phyloP scores from a whole-genome alignment of 2,329 filamentous ascomycete species.

The Cladosporium phlei region DNA sequence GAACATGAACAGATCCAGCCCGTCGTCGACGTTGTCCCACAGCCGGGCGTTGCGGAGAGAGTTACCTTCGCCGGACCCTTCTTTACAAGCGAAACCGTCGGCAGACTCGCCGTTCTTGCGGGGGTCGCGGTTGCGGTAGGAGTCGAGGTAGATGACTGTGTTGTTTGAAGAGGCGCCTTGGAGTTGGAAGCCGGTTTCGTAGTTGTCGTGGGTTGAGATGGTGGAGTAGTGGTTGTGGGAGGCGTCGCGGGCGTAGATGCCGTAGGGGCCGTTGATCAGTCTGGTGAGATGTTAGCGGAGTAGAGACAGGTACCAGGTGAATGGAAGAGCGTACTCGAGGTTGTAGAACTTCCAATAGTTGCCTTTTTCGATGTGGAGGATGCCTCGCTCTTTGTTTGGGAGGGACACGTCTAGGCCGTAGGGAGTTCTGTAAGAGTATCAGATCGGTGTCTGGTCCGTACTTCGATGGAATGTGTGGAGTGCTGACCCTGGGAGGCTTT shows the following conservation, averaged over 20 bases:
- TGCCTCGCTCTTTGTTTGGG: slow-evolving; percentile 41
- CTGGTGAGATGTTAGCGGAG: not conserved
- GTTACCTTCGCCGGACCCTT: slow-evolving; percentile 45
- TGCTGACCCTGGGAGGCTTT: slow-evolving; percentile 26
- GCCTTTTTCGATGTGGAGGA: slow-evolving; percentile 44
- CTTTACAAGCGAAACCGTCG: slow-evolving; percentile 48
- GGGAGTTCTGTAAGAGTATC: slow-evolving; percentile 32
- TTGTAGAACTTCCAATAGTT: slow-evolving; percentile 46
- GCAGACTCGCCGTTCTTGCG: slow-evolving; percentile 51
- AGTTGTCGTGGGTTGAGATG: slow-evolving; percentile 37
- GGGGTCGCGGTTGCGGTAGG: slow-evolving; percentile 26
- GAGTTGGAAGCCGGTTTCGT: slow-evolving; percentile 38
- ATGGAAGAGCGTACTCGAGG: slow-evolving; percentile 23
- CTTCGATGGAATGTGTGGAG: not conserved
- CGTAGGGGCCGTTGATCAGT: slow-evolving; percentile 37
- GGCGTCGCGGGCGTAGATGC: slow-evolving; percentile 33
- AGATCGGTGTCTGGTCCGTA: not conserved
- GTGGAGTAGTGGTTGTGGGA: slow-evolving; percentile 36
- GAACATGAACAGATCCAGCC: slow-evolving; percentile 44
- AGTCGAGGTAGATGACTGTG: slow-evolving; percentile 8
- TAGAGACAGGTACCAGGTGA: not conserved
- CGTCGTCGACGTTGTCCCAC: slow-evolving; percentile 51
- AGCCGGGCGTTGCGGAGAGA: slow-evolving; percentile 42
- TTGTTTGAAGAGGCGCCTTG: slow-evolving; percentile 25
- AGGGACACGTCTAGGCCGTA: slow-evolving; percentile 38